Base-by-base conservation (phyloP, 148 eudicot species). In the Vaccinium vitisidaea region DNA sequence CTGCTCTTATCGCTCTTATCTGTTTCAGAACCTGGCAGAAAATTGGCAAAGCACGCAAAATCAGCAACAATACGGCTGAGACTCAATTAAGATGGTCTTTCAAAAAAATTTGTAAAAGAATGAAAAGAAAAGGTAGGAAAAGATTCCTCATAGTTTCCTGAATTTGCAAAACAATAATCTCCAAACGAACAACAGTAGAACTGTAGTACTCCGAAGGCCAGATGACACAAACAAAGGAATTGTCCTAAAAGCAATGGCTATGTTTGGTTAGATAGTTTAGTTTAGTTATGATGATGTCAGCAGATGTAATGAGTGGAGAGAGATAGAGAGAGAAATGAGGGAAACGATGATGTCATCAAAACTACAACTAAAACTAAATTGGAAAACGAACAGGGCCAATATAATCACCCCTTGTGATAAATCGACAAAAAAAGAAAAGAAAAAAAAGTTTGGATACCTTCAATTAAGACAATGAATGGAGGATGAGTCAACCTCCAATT, bases 1-100 rank as follows among this genome's bases (percentile, higher is more conserved):
- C 63, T 63, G 76, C 89, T 91, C 87, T 86, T 89, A 71, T 89
- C 93, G 76, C 89, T 91, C 87, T 85, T 89, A 71, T 89, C 93
- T 58, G 93, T 86, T 52, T 89, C 94, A 69, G 92, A 83, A 88
- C 86, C 98, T 90, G 85, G 59, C 55, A 78, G 14, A 4, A 32
- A 49, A 53, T 52, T 2, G 4, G 48, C n/a, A 36, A 21, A 78
- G 19, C 36, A 52, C 61, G 5, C 8, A 78, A 32, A 76, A 18
- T 78, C 59, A 27, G 59, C 14, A 78, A 53, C 80, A 6, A 8
- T 4, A 5, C 46, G 0, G 6, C 46, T 52, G 61, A 50, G 46
- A 52, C 61, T 25, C 43, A 23, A 52, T 25, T 21, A 30, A 39
- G 59, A 77, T 6, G 0, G 21, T 77, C 36, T 53, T 78, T 78